Percentiles rank a stretch among this genome's conserved stretches.
Evolutionary conservation across 208 protist genomes (phyloP).

Genomic region (Leishmania braziliensis): DNA sequence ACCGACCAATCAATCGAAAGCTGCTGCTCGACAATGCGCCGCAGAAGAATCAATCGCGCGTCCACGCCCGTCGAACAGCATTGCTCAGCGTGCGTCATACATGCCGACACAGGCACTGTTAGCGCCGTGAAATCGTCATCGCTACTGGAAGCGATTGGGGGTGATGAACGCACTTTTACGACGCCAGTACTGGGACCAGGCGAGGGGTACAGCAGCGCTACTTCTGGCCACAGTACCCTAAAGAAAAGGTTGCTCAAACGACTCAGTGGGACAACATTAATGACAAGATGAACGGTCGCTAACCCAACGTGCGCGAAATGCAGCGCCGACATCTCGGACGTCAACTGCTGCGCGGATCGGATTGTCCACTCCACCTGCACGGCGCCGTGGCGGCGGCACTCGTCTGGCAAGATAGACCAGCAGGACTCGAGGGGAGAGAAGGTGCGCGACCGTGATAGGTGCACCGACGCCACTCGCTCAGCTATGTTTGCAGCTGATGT

Average conservation of each 20-base stretch:
- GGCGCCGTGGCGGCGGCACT: constrained; percentile 19
- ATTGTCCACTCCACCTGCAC: constrained; percentile 20
- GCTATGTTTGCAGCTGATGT: not conserved
- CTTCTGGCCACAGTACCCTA: constrained; percentile 22
- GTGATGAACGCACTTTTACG: not conserved
- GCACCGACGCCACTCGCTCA: not conserved
- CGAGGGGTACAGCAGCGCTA: not conserved
- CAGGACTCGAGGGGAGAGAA: constrained; percentile 32
- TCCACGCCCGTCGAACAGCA: constrained; percentile 15
- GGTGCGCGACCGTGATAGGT: not conserved
- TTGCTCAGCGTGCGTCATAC: constrained; percentile 21
- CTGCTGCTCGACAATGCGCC: constrained; percentile 25
- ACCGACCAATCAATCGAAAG: constrained; percentile 30
- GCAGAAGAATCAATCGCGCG: constrained; percentile 24
- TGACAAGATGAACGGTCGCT: constrained; percentile 9
- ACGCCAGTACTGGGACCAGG: not conserved
- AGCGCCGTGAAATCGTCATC: constrained; percentile 21
- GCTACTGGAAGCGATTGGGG: not conserved
- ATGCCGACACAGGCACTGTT: not conserved
- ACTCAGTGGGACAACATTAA: constrained; percentile 30
- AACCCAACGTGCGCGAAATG: constrained; percentile 13
- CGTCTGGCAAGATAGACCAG: constrained; percentile 31
- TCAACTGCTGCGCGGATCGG: constrained; percentile 21
- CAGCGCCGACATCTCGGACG: constrained; percentile 11
- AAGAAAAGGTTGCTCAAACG: constrained; percentile 30